These are phyloP conservation scores for Lithospermum erythrorhizon DNA, from an alignment of 257 asterid species.

Conservation along the genomic window DNA sequence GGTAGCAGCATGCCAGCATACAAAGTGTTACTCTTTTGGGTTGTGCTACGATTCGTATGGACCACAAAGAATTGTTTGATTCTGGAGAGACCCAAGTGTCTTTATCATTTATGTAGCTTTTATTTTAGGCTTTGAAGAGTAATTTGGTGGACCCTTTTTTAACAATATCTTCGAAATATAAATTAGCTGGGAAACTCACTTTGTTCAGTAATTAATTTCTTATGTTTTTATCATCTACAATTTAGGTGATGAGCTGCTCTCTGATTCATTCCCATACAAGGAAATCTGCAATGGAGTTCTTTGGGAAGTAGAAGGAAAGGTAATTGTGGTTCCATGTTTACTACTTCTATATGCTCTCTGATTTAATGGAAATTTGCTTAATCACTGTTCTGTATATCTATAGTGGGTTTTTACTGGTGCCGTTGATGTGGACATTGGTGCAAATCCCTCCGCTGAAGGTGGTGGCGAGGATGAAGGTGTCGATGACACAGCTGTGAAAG, in stretches of 20 bases:
- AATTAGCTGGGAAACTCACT: too few relatives aligned
- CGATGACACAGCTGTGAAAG: constrained; percentile 54
- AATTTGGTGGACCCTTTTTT: too few relatives aligned
- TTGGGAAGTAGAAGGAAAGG: constrained; percentile 95
- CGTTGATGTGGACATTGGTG: constrained; percentile 74
- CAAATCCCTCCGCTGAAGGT: constrained; percentile 92
- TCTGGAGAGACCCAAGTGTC: too few relatives aligned
- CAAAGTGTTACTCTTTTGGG: neutral
- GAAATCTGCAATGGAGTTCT: constrained; percentile 58
- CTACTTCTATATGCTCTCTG: neutral
- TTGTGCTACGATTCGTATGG: neutral
- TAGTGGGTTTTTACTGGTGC: constrained; percentile 75
- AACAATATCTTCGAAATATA: too few relatives aligned
- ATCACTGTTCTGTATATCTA: constrained; percentile 3
- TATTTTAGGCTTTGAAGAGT: too few relatives aligned
- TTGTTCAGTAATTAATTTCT: neutral
- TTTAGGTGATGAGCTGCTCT: constrained; percentile 82
- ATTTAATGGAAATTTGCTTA: neutral
- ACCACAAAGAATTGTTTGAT: neutral
- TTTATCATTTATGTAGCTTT: too few relatives aligned
- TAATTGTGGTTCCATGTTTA: constrained; percentile 10
- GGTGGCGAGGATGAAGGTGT: constrained; percentile 68
- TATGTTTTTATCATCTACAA: neutral
- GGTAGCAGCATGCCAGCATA: neutral
- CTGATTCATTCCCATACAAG: constrained; percentile 81